Conservation (phyloP, 352 stramenopile genomes). For the Pythium oligandrum region DNA sequence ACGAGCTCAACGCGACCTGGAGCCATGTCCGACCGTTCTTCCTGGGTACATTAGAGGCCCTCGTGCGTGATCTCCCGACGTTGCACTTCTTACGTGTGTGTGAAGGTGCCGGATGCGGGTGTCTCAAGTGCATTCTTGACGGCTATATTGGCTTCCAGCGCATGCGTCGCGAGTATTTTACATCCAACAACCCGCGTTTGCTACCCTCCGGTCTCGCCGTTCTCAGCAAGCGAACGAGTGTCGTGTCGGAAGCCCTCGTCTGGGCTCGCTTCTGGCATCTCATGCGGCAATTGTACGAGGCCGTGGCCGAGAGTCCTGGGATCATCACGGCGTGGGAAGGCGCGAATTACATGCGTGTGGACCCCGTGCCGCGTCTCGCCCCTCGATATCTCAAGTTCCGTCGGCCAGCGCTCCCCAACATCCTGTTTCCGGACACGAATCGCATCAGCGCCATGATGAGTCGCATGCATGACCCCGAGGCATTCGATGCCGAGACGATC, state of each 20-base stretch:
- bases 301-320: slow-evolving; percentile 53
- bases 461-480: slow-evolving; percentile 32
- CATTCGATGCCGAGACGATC: slow-evolving; percentile 52
- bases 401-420: slow-evolving; percentile 51
- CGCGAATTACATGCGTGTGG: slow-evolving; percentile 23
- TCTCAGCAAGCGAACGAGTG: slow-evolving; percentile 7
- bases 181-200: background rate
- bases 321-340: slow-evolving; percentile 56
- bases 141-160: slow-evolving; percentile 76
- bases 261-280: slow-evolving; percentile 82
- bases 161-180: slow-evolving; percentile 47
- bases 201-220: slow-evolving; percentile 1
- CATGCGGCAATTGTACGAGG: slow-evolving; percentile 75
- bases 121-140: slow-evolving; percentile 79
- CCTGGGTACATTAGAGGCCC: slow-evolving; percentile 57
- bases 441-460: slow-evolving; percentile 59
- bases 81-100: slow-evolving; percentile 62
- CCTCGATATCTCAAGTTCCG: slow-evolving; percentile 37
- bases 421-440: slow-evolving; percentile 63
- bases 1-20: slow-evolving; percentile 66
- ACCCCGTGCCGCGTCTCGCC: slow-evolving; percentile 28
- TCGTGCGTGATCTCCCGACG: slow-evolving; percentile 39
- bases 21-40: slow-evolving; percentile 49
- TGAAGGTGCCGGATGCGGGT: slow-evolving; percentile 70
- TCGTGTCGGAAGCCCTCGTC: slow-evolving; percentile 55